Evolutionary conservation across 805 yeast genomes (phyloP).

Genomic region (Suhomyces vadensis): DNA sequence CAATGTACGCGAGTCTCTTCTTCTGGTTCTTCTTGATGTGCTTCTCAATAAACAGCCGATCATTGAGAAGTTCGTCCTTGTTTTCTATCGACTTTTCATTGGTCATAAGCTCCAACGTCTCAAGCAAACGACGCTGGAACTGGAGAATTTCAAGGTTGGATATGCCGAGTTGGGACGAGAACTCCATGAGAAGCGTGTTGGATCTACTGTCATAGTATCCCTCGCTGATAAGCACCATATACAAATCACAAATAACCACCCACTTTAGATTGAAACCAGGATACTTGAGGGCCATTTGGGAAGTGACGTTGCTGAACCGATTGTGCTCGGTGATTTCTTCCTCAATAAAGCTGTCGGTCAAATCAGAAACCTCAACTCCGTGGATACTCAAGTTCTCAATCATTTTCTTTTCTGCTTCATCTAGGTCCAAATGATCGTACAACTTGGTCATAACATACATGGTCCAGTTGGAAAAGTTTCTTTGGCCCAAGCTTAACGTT

Average conservation of each 20-base stretch:
- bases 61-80: constrained; percentile 71
- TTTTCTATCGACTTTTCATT: constrained; percentile 53
- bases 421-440: constrained; percentile 78
- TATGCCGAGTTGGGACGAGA: constrained; percentile 64
- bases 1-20: constrained; percentile 80
- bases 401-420: constrained; percentile 79
- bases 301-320: not conserved
- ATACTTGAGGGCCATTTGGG: constrained; percentile 11
- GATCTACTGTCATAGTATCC: constrained; percentile 90
- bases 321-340: constrained; percentile 6
- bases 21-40: constrained; percentile 67
- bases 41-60: constrained; percentile 69
- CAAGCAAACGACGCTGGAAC: constrained; percentile 88
- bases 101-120: constrained; percentile 81
- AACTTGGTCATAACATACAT: constrained; percentile 66
- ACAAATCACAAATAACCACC: constrained; percentile 92
- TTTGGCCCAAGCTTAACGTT: constrained; percentile 65
- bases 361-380: constrained; percentile 74
- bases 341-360: constrained; percentile 57
- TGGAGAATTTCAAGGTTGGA: constrained; percentile 71
- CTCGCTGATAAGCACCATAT: constrained; percentile 74
- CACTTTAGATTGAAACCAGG: constrained; percentile 69
- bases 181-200: constrained; percentile 68
- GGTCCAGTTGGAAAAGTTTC: constrained; percentile 84
- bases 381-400: constrained; percentile 82